Percentiles rank a stretch among this genome's conserved stretches.
phyloP scores from a whole-genome alignment of 106 monocot genomes.

The Xerophyta viscosa region DNA sequence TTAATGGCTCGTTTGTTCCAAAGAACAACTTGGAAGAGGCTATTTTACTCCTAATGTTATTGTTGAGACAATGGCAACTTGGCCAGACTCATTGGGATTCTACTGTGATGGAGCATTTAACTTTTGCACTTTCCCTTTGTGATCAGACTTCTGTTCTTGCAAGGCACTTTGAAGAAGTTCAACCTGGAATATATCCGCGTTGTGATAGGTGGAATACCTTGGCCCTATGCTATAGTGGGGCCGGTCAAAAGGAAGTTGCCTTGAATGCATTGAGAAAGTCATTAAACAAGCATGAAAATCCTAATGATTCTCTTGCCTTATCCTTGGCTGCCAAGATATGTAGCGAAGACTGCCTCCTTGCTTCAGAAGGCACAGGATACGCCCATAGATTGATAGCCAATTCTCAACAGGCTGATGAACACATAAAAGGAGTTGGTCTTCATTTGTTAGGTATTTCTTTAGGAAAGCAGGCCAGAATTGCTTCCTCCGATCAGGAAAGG shows the following conservation, averaged over 20 bases:
- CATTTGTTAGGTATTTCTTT: constrained; percentile 61
- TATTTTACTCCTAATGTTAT: constrained; percentile 75
- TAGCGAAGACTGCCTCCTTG: constrained; percentile 44
- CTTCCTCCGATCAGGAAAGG: constrained; percentile 79
- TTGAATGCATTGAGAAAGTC: constrained; percentile 74
- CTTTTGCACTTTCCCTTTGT: constrained; percentile 80
- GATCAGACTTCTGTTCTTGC: constrained; percentile 63
- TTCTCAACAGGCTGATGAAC: constrained; percentile 32
- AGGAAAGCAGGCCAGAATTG: constrained; percentile 60
- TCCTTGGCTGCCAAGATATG: constrained; percentile 80
- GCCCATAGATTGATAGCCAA: constrained; percentile 45
- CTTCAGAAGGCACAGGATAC: constrained; percentile 75
- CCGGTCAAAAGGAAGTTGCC: constrained; percentile 46
- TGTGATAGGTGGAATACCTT: constrained; percentile 76
- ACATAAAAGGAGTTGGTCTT: constrained; percentile 67
- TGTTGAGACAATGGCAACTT: constrained; percentile 71
- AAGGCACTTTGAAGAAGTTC: constrained; percentile 65
- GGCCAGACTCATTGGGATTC: constrained; percentile 85
- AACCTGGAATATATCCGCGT: constrained; percentile 72
- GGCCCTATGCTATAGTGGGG: constrained; percentile 68
- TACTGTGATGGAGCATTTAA: constrained; percentile 88
- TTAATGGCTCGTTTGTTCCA: constrained; percentile 80
- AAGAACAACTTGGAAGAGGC: constrained; percentile 93
- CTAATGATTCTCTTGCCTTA: constrained; percentile 56
- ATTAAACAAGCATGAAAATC: constrained; percentile 66